Percentiles rank a stretch among this genome's conserved stretches.
Conservation (phyloP, 768 basidiomycete species). For the Calocera cornea region DNA sequence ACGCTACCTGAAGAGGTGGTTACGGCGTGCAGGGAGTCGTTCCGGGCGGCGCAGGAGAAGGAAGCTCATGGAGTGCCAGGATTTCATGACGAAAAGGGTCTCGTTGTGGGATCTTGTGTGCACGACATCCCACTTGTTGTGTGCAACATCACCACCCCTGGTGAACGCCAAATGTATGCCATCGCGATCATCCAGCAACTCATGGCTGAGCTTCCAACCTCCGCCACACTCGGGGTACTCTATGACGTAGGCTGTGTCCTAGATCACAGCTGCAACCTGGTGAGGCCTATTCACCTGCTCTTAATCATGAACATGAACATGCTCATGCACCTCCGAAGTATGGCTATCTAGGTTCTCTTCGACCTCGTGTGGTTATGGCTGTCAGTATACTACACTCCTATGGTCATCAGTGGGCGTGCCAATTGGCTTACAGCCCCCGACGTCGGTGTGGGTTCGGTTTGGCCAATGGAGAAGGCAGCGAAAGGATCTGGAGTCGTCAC, state of each 20-base stretch:
- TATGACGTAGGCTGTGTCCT: constrained; percentile 28
- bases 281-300: not conserved
- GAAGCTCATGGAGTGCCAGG: constrained; percentile 4
- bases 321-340: not conserved
- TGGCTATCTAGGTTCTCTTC: not conserved
- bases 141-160: constrained; percentile 9
- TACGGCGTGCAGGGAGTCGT: constrained; percentile 8
- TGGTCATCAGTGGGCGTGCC: constrained; percentile 9
- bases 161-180: constrained; percentile 10
- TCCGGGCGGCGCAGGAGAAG: constrained; percentile 10
- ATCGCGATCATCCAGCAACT: constrained; percentile 5
- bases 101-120: constrained; percentile 8
- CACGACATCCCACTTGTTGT: constrained; percentile 8
- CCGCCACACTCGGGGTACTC: constrained; percentile 25
- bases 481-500: constrained; percentile 9
- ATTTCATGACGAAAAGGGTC: constrained; percentile 9
- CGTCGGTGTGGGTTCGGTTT: not conserved
- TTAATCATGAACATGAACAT: not conserved
- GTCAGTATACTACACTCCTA: constrained; percentile 8
- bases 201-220: constrained; percentile 9
- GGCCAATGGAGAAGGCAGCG: constrained; percentile 11
- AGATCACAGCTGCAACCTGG: constrained; percentile 17
- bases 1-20: constrained; percentile 5
- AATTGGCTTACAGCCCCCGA: constrained; percentile 6
- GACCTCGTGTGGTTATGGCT: not conserved